These are phyloP conservation scores for Chalciporus piperatus DNA, from an alignment of 768 basidiomycete genomes.

Conservation along the genomic window DNA sequence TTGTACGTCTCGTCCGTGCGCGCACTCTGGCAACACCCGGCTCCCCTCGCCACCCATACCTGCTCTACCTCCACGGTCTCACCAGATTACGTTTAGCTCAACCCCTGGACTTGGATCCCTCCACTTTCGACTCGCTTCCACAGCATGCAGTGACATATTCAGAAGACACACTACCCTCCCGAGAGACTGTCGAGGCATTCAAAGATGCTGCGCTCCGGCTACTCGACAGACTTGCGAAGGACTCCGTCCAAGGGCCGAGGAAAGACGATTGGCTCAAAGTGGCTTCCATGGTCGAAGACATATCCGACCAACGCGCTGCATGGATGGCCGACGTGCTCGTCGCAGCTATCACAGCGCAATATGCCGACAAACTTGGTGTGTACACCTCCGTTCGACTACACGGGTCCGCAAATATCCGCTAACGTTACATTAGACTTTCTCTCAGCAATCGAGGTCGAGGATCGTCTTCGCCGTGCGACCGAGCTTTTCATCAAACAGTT, in stretches of 20 bases:
- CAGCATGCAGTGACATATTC: slow-evolving; percentile 49
- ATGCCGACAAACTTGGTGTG: slow-evolving; percentile 70
- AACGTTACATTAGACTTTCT: slow-evolving; percentile 49
- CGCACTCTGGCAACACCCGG: slow-evolving; percentile 35
- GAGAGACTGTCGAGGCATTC: slow-evolving; percentile 62
- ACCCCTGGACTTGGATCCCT: slow-evolving; percentile 32
- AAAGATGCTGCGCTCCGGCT: slow-evolving; percentile 64
- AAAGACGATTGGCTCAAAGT: slow-evolving; percentile 71
- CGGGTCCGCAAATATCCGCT: slow-evolving; percentile 2
- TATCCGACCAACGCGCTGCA: slow-evolving; percentile 56
- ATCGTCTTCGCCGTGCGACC: slow-evolving; percentile 64
- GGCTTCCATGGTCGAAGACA: slow-evolving; percentile 69
- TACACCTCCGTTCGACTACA: slow-evolving; percentile 2
- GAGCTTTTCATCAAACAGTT: slow-evolving; percentile 71
- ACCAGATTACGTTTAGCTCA: slow-evolving; percentile 57
- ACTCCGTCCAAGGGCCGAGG: slow-evolving; percentile 42
- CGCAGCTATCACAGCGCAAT: slow-evolving; percentile 53
- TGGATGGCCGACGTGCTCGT: slow-evolving; percentile 81
- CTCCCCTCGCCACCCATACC: slow-evolving; percentile 52
- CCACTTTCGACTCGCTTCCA: slow-evolving; percentile 32
- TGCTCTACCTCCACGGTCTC: slow-evolving; percentile 71
- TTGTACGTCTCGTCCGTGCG: slow-evolving; percentile 67
- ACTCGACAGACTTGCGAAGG: slow-evolving; percentile 58
- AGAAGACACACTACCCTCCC: slow-evolving; percentile 42
- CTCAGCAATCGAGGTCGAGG: slow-evolving; percentile 54